Percentiles rank a stretch among this genome's conserved stretches.
These are phyloP conservation scores for Cyanidioschyzon merolae DNA, from an alignment of 23 red algal species.

Conservation along the genomic window DNA sequence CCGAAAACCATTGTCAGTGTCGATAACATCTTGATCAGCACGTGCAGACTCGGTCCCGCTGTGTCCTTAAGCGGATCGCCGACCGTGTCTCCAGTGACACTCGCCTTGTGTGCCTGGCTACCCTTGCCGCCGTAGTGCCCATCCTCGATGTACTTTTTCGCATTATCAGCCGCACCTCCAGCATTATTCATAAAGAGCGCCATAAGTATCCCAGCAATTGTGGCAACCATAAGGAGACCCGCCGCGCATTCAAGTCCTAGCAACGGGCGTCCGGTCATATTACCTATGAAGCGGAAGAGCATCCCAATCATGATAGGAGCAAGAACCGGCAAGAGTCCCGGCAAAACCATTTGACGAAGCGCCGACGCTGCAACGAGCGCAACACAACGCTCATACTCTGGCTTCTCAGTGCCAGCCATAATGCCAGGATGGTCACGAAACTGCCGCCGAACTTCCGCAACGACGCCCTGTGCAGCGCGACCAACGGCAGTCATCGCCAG, in stretches of 20 bases:
- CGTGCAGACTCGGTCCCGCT: conserved; percentile 51
- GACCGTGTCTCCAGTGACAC: conserved; percentile 45
- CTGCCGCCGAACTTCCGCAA: conserved; percentile 68
- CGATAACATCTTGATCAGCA: conserved; percentile 39
- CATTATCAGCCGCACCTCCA: conserved; percentile 73
- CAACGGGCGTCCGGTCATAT: conserved; percentile 13
- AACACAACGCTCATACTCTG: conserved; percentile 51
- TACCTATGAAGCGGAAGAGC: conserved; percentile 43
- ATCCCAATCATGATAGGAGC: conserved; percentile 73
- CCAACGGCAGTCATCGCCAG: conserved; percentile 59
- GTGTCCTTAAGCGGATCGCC: conserved; percentile 54
- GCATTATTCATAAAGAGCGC: conserved; percentile 43
- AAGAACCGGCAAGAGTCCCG: conserved; percentile 45
- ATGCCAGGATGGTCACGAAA: conserved; percentile 67
- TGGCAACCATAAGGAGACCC: conserved; percentile 41
- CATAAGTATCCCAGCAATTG: conserved; percentile 42
- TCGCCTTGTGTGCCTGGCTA: conserved; percentile 50
- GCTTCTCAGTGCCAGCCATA: conserved; percentile 33
- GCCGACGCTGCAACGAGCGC: conserved; percentile 35
- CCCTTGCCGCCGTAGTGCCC: conserved; percentile 60
- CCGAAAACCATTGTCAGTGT: conserved; percentile 33
- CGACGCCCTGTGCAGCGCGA: conserved; percentile 60
- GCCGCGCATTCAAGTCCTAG: conserved; percentile 23
- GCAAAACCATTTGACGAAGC: conserved; percentile 44
- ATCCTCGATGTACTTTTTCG: conserved; percentile 67